These are phyloP conservation scores for Ogataea dorogensis DNA, from an alignment of 805 yeast genomes.

Conservation along the genomic window DNA sequence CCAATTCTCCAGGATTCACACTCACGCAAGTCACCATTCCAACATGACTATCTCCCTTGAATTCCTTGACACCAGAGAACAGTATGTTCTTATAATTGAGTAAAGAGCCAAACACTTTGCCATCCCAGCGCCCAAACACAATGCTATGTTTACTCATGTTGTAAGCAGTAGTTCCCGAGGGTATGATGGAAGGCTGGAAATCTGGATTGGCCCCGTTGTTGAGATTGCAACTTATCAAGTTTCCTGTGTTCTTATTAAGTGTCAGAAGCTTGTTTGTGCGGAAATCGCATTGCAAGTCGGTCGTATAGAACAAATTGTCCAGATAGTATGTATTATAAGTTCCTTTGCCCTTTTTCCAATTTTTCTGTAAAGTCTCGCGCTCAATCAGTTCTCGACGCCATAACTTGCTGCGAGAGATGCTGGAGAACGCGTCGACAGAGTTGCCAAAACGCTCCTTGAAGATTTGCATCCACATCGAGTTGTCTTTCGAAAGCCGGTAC, in stretches of 20 bases:
- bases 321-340: constrained; percentile 22
- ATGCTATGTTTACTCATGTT: constrained; percentile 28
- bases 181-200: constrained; percentile 23
- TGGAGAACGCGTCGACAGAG: constrained; percentile 37
- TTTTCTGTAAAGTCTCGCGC: constrained; percentile 36
- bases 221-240: constrained; percentile 23
- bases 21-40: constrained; percentile 26
- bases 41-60: constrained; percentile 18
- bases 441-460: constrained; percentile 41
- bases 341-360: constrained; percentile 39
- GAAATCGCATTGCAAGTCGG: constrained; percentile 31
- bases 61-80: constrained; percentile 24
- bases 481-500: constrained; percentile 44
- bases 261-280: constrained; percentile 24
- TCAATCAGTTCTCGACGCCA: constrained; percentile 49
- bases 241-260: constrained; percentile 28
- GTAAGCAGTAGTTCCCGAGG: constrained; percentile 33
- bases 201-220: constrained; percentile 26
- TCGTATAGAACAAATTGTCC: constrained; percentile 20
- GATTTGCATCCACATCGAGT: constrained; percentile 47
- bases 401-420: constrained; percentile 40
- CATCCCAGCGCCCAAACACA: constrained; percentile 36
- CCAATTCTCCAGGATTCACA: constrained; percentile 21
- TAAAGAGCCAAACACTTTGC: constrained; percentile 29
- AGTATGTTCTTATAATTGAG: constrained; percentile 28